Percentiles rank a stretch among this genome's conserved stretches.
phyloP scores from a whole-genome alignment of 331 rosid genomes.

The Saraca asoca region DNA sequence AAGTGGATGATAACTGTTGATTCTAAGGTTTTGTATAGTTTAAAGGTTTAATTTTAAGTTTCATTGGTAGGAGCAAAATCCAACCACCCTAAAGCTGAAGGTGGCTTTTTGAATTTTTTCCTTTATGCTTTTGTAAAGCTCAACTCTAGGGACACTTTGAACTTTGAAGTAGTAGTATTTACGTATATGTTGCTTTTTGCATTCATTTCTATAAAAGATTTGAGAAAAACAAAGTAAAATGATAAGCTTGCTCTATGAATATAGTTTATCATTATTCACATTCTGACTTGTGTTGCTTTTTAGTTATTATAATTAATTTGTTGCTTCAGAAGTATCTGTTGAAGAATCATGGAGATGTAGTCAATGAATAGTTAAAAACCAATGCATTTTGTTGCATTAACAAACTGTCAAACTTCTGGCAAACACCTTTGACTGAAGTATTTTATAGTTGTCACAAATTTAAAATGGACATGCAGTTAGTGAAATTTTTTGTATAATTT shows the following conservation, averaged over 20 bases:
- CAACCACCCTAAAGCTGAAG: no score
- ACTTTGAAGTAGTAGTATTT: conserved; percentile 1
- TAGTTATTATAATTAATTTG: conserved; percentile 28
- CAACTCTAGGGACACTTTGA: conserved; percentile 1
- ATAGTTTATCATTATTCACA: conserved; percentile 3
- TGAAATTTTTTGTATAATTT: conserved; percentile 10
- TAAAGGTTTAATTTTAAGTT: no score
- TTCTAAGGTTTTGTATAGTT: no score
- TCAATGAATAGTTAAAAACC: neutral
- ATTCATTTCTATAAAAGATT: conserved; percentile 4
- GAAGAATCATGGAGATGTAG: neutral
- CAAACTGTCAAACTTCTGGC: conserved; percentile 12
- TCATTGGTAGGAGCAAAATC: no score
- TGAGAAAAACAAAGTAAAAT: neutral
- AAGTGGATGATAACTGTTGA: no score
- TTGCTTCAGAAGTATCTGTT: conserved; percentile 1
- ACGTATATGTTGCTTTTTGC: neutral
- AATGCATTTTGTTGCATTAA: neutral
- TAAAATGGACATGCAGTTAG: neutral
- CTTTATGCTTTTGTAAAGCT: no score
- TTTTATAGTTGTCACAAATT: no score
- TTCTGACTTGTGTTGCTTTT: neutral
- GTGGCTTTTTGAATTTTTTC: no score
- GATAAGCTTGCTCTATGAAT: conserved; percentile 5
- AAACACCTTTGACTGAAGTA: neutral